Evolutionary conservation across 768 basidiomycete genomes (phyloP).

Genomic region (Ephemerocybe angulata): DNA sequence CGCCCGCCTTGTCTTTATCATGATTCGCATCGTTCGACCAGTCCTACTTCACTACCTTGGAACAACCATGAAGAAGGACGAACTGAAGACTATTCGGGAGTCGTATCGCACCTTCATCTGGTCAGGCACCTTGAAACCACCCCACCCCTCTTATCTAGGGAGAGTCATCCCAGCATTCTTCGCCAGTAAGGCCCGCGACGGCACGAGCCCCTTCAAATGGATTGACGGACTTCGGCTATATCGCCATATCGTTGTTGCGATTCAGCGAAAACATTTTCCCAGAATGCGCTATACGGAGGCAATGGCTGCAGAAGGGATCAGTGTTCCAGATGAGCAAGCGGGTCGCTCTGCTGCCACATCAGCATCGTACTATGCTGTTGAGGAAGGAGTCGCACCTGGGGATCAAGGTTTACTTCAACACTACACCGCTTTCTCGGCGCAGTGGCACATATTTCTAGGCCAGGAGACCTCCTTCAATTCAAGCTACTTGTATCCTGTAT

Average conservation of each 20-base stretch:
- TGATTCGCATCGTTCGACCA: neutral
- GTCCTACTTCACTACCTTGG: neutral
- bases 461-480: neutral
- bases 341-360: neutral
- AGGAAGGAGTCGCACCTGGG: neutral
- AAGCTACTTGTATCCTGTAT: too few relatives aligned
- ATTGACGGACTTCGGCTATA: neutral
- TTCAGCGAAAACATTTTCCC: neutral
- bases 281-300: neutral
- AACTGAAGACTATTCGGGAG: neutral
- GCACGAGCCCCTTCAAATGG: neutral
- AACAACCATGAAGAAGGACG: neutral
- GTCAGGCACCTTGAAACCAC: neutral
- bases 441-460: neutral
- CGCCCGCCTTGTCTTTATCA: neutral
- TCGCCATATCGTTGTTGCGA: neutral
- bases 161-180: neutral
- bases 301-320: neutral
- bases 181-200: neutral
- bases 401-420: neutral
- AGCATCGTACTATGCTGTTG: neutral
- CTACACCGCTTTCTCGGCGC: neutral
- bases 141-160: too few relatives aligned
- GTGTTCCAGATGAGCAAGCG: neutral
- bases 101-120: neutral